Conservation (phyloP, 257 asterid species). For the Nicotiana otophora region DNA sequence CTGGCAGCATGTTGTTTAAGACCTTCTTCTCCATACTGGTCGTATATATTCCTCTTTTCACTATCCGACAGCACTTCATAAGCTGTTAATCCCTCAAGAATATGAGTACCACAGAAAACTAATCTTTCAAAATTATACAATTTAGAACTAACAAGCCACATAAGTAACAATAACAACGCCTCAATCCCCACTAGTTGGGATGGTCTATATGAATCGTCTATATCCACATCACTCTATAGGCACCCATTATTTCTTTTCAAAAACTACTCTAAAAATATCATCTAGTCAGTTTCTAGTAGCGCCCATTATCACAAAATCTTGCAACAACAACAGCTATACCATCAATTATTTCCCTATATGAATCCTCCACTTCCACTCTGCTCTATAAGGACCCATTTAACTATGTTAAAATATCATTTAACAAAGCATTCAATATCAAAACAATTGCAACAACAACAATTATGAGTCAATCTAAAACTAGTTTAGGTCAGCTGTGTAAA, state of each 20-base stretch:
- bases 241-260: too few species aligned
- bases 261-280: too few species aligned
- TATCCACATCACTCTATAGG: background rate
- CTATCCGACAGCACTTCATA: slow-evolving; percentile 83
- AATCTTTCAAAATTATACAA: background rate
- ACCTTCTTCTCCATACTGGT: slow-evolving; percentile 85
- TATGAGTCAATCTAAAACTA: background rate
- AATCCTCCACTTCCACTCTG: background rate
- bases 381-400: background rate
- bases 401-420: background rate
- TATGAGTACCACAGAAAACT: background rate
- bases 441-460: background rate
- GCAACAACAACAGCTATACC: too few species aligned
- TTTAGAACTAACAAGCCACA: background rate
- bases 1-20: slow-evolving; percentile 85
- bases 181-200: background rate
- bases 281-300: background rate
- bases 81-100: slow-evolving; percentile 36
- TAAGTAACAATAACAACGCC: background rate
- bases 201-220: background rate
- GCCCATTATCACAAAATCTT: too few species aligned
- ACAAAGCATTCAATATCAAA: background rate
- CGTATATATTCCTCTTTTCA: slow-evolving; percentile 79
- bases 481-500: background rate
- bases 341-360: background rate